Conservation (phyloP, 371 early-diverging fungal genomes). For the Vairimorpha apis region DNA sequence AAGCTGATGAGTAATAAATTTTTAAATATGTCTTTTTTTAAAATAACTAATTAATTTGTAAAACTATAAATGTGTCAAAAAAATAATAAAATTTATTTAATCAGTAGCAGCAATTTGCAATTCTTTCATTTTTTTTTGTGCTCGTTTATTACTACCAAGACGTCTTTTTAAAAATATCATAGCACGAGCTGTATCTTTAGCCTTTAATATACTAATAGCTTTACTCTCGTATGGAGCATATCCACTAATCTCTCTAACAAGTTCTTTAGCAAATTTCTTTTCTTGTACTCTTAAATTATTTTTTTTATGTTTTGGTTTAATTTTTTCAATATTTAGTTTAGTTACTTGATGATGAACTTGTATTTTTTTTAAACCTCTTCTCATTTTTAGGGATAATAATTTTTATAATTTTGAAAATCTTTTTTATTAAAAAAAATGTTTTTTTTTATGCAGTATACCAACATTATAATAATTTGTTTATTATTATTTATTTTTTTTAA, state of each 20-base stretch:
- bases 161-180: slow-evolving; percentile 62
- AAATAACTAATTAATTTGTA: no score
- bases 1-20: slow-evolving; percentile 23
- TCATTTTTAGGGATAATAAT: slow-evolving; percentile 2
- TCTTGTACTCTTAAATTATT: neutral
- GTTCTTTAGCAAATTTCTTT: slow-evolving; percentile 48
- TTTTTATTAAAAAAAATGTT: no score
- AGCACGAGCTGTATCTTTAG: slow-evolving; percentile 59
- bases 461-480: no score
- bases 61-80: no score
- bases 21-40: no score
- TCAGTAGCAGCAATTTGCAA: slow-evolving; percentile 30
- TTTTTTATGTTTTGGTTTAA: slow-evolving; percentile 4
- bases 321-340: neutral
- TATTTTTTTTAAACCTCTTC: slow-evolving; percentile 11
- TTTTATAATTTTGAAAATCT: no score
- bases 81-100: slow-evolving; percentile 25
- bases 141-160: slow-evolving; percentile 58
- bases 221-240: slow-evolving; percentile 63
- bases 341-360: slow-evolving; percentile 15
- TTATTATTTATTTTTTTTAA: no score
- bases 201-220: slow-evolving; percentile 60
- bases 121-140: slow-evolving; percentile 54
- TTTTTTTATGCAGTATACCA: no score
- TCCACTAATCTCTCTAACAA: slow-evolving; percentile 62